Percentiles rank a stretch among this genome's conserved stretches.
Evolutionary conservation across 192 early-diverging fungal species (phyloP).

Genomic region (Helicostylum pulchrum): DNA sequence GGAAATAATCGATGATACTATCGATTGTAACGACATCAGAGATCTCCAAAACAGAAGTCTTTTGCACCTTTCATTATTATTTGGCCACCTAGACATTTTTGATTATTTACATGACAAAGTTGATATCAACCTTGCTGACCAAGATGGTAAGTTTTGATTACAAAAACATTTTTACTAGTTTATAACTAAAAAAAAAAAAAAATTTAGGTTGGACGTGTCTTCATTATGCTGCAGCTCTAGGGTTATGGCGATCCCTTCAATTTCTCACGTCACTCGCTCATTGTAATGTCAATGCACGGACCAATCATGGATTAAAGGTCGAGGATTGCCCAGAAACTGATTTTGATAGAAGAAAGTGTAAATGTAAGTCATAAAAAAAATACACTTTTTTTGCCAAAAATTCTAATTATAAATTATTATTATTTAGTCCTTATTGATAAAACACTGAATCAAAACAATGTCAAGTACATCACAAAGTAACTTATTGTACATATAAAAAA

Average conservation of each 20-base stretch:
- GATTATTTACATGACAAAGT: not conserved
- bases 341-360: conserved; percentile 12
- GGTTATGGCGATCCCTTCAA: conserved; percentile 20
- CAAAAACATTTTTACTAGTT: not conserved
- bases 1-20: not conserved
- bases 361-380: conserved; percentile 14
- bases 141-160: conserved; percentile 12
- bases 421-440: conserved; percentile 13
- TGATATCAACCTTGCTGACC: conserved; percentile 15
- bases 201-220: conserved; percentile 25
- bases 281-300: conserved; percentile 15
- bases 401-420: not conserved
- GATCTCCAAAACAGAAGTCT: conserved; percentile 5
- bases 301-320: conserved; percentile 10
- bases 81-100: not conserved
- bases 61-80: conserved; percentile 1
- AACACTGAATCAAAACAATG: not conserved
- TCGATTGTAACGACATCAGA: no score
- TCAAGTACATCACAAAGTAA: conserved; percentile 13
- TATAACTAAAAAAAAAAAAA: not conserved
- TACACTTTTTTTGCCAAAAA: not conserved
- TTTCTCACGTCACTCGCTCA: conserved; percentile 11
- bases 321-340: conserved; percentile 25
- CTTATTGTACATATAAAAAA: conserved; percentile 2
- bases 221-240: conserved; percentile 27